A percentile compares a stretch with the other conserved stretches of the same genome.
Conservation (phyloP, 768 basidiomycete species). For the Saitozyma sp. region DNA sequence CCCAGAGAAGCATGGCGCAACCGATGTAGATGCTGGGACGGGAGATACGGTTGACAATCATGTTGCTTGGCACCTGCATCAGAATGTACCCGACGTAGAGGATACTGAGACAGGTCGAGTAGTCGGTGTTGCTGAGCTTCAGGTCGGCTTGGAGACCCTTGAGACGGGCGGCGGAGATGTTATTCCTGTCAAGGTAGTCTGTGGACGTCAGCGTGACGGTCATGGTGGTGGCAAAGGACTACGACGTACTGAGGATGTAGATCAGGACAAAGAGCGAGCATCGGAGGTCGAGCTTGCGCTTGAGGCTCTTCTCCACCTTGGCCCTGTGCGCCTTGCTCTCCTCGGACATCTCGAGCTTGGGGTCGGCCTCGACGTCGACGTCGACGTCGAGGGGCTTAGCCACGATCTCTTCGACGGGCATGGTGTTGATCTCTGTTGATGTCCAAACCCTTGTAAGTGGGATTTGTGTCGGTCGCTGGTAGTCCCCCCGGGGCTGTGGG, state of each 20-base stretch:
- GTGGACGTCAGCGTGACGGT: not conserved
- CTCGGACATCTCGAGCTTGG: not conserved
- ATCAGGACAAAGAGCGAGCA: constrained; percentile 40
- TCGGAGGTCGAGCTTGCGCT: constrained; percentile 49
- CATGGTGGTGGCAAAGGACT: not conserved
- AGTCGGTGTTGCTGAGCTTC: constrained; percentile 40
- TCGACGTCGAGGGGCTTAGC: too few species aligned
- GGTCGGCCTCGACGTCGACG: not conserved
- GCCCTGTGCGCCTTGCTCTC: constrained; percentile 8
- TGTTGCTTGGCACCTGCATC: constrained; percentile 47
- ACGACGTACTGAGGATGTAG: constrained; percentile 45
- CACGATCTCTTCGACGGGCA: too few species aligned
- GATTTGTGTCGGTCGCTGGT: too few species aligned
- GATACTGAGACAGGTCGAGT: constrained; percentile 46
- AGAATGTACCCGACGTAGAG: constrained; percentile 41
- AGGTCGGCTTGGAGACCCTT: constrained; percentile 46
- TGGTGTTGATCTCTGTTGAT: too few species aligned
- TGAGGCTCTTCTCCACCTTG: constrained; percentile 42
- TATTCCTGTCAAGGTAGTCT: constrained; percentile 49
- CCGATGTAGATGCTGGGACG: constrained; percentile 51
- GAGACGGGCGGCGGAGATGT: constrained; percentile 43
- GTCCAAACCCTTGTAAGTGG: too few species aligned
- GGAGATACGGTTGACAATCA: constrained; percentile 47
- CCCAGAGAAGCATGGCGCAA: constrained; percentile 41
- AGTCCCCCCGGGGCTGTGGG: too few species aligned